Percentiles rank a stretch among this genome's conserved stretches.
These are phyloP conservation scores for Tricholoma matsutake DNA, from an alignment of 768 basidiomycete species.

Conservation along the genomic window DNA sequence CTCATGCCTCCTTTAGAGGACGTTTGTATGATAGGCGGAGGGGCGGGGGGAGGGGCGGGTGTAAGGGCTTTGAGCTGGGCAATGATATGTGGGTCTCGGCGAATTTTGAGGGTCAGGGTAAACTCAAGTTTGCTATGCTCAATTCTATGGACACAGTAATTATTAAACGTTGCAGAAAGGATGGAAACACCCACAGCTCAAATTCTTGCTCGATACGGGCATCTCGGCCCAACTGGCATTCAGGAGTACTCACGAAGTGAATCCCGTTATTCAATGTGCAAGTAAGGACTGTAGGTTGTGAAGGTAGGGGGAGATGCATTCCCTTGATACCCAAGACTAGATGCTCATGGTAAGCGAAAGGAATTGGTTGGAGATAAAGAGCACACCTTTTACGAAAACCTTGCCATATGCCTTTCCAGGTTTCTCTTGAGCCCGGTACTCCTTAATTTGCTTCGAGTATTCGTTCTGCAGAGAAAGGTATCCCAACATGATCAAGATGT, in stretches of 20 bases:
- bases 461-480: constrained; percentile 61
- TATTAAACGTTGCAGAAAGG: background rate
- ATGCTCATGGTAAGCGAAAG: constrained; percentile 9
- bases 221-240: constrained; percentile 55
- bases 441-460: constrained; percentile 86
- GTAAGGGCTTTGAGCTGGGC: constrained; percentile 70
- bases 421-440: constrained; percentile 74
- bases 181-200: constrained; percentile 62
- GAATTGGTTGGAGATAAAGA: background rate
- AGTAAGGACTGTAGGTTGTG: constrained; percentile 68
- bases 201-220: constrained; percentile 84
- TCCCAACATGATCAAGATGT: background rate
- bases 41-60: constrained; percentile 33
- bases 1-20: constrained; percentile 67
- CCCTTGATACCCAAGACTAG: constrained; percentile 75
- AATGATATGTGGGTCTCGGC: constrained; percentile 81
- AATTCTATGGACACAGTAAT: constrained; percentile 39
- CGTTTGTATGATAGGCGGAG: constrained; percentile 41
- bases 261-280: constrained; percentile 96
- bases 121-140: constrained; percentile 96
- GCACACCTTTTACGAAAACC: constrained; percentile 87
- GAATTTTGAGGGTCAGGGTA: constrained; percentile 84
- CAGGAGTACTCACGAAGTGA: constrained; percentile 90
- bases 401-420: constrained; percentile 84
- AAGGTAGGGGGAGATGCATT: constrained; percentile 75